A percentile compares a stretch with the other conserved stretches of the same genome.
phyloP scores from a whole-genome alignment of 345 rosid genomes.

The Aegle marmelos region DNA sequence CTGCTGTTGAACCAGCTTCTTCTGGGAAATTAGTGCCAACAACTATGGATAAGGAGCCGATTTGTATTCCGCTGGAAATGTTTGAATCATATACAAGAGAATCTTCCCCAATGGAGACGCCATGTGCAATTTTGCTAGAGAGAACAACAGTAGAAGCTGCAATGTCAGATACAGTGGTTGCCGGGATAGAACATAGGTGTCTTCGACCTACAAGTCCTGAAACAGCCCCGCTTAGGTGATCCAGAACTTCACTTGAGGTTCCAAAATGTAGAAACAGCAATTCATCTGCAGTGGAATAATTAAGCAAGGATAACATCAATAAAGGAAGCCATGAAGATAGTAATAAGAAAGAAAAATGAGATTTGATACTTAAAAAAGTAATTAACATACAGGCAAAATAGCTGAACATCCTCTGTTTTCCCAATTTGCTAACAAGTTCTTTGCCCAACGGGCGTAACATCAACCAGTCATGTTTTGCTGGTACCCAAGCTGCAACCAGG shows the following conservation, averaged over 20 bases:
- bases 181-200: slow-evolving; percentile 91
- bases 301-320: slow-evolving; percentile 10
- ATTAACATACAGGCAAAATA: slow-evolving; percentile 74
- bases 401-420: slow-evolving; percentile 75
- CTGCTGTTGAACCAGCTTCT: slow-evolving; percentile 30
- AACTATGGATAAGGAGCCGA: slow-evolving; percentile 88
- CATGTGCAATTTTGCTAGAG: slow-evolving; percentile 81
- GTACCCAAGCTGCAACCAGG: slow-evolving; percentile 98
- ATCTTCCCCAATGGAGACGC: slow-evolving; percentile 92
- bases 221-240: slow-evolving; percentile 78
- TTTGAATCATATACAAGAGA: slow-evolving; percentile 81
- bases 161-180: slow-evolving; percentile 85
- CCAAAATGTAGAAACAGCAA: slow-evolving; percentile 89
- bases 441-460: slow-evolving; percentile 63
- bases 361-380: neutral
- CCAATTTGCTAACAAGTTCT: slow-evolving; percentile 65
- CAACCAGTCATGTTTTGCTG: slow-evolving; percentile 88
- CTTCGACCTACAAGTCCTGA: slow-evolving; percentile 86
- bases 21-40: slow-evolving; percentile 70
- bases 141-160: slow-evolving; percentile 86
- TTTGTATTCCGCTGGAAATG: slow-evolving; percentile 69
- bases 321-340: slow-evolving; percentile 1
- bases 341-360: neutral
- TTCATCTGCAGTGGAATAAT: slow-evolving; percentile 60
- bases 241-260: slow-evolving; percentile 95